These are phyloP conservation scores for Sugiyamaella novakii DNA, from an alignment of 1,139 yeast genomes.

Conservation along the genomic window DNA sequence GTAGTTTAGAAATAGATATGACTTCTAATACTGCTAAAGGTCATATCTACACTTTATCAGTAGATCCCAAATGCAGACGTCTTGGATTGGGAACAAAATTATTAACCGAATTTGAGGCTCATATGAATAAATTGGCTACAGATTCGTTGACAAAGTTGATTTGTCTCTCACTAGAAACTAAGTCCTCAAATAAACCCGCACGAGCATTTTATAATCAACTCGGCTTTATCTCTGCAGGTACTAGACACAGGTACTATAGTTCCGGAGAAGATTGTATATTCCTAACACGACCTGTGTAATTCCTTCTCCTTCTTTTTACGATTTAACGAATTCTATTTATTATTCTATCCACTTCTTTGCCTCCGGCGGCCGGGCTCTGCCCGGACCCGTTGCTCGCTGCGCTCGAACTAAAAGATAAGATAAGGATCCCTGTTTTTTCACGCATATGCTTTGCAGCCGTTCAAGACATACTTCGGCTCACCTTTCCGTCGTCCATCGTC, in stretches of 20 bases:
- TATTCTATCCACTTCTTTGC: neutral
- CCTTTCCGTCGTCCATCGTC: neutral
- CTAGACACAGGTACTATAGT: conserved; percentile 5
- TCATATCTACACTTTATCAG: conserved; percentile 28
- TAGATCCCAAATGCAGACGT: conserved; percentile 25
- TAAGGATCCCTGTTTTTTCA: too few species aligned
- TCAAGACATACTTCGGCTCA: neutral
- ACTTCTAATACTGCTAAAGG: conserved; percentile 17
- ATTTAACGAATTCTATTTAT: too few species aligned
- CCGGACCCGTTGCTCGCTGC: too few species aligned
- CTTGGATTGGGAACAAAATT: conserved; percentile 25
- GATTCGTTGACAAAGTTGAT: conserved; percentile 6
- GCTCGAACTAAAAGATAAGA: too few species aligned
- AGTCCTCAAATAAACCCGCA: conserved; percentile 16
- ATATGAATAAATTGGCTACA: conserved; percentile 18
- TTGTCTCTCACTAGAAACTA: conserved; percentile 22
- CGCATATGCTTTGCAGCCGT: neutral
- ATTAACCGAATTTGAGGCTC: conserved; percentile 19
- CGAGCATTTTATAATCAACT: conserved; percentile 21
- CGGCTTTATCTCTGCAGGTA: conserved; percentile 20
- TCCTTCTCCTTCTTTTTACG: too few species aligned
- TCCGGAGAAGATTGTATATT: conserved; percentile 13
- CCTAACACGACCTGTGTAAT: conserved; percentile 1
- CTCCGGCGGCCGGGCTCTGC: neutral
- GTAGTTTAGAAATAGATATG: conserved; percentile 13